Base-by-base conservation (phyloP, 2,329 filamentous ascomycete genomes). In the Lachnellula subtilissima region DNA sequence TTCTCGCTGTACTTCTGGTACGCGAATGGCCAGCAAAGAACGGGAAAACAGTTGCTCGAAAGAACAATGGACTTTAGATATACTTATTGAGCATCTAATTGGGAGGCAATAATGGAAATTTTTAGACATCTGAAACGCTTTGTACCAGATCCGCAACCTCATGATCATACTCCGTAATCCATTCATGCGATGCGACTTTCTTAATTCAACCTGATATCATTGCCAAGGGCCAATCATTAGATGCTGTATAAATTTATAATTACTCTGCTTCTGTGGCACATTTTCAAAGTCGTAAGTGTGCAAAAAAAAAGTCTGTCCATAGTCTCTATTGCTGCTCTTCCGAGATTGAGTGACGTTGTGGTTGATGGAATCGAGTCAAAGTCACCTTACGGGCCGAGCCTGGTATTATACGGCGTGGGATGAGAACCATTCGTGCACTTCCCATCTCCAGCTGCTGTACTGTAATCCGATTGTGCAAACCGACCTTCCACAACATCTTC, bases 1-100 rank as follows among this genome's bases (percentile, higher is more conserved):
- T 83, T 85, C 59, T 77, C 79, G 0, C 37, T 74, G 2, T 79
- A 80, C 59, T 86, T 86, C 63, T 78, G 75, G 61, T 63, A 69
- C 32, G 73, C 74, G 11, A 86, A 86, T 64, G 69, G 69, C 54
- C 67, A 70, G 54, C 79, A 82, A 65, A 70, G 65, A 9, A 71
- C 65, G 45, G 80, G 80, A 1, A 72, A 73, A 64, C 72, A 68
- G 36, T 52, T 80, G 2, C 72, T 86, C 46, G 82, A 85, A 64
- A 59, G 56, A 39, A 67, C 62, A 7, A 43, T 61, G 7, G 60
- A 56, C 15, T 68, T 68, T 53, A 66, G 59, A 59, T 68, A 69
- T 60, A 66, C 64, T 54, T 69, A 64, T 60, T 68, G 53, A 61
- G 25, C 2, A 15, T 23, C 12, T 3, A n/a, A 15, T 42, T 23